Base-by-base conservation (phyloP, 257 asterid species). In the Petunia secreta region DNA sequence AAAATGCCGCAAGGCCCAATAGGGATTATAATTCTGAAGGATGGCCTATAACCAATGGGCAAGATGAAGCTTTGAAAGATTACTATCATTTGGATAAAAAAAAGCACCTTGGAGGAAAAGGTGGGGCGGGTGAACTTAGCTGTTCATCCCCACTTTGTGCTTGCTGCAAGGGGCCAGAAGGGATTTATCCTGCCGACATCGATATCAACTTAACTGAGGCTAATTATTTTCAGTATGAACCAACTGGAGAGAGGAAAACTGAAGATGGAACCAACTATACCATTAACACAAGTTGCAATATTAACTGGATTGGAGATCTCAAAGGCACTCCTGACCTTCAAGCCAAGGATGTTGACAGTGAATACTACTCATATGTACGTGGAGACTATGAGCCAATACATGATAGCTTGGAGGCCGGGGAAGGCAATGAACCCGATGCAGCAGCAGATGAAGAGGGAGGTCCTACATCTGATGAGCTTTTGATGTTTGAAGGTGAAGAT, bases 401-500 rank as follows among this genome's bases (percentile, higher is more conserved):
- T 71, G 88, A 82, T 76, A 83, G 68, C 44, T 50, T n/a, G 59
- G 63, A 73, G 64, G 83, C 64, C 46, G 84, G 80, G 75, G 91
- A 87, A 59, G 71, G 71, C 36, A 68, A 38, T 13, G 84, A 86
- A 82, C 87, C 87, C 6, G 87, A 88, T 64, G 86, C 76, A 25
- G 84, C 75, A 14, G 88, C 68, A 59, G 87, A 87, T 82, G 95
- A 88, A 79, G 94, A 86, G 81, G 84, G 65, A 2, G 87, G 80
- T 7, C 81, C 77, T 50, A 58, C 79, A 46, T 75, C 87, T 37
- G 94, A 87, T 43, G 97, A 91, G 82, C 93, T 91, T 78, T 75
- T 63, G 86, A 82, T 90, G 58, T 81, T 80, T 60, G 93, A 89
- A 53, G 83, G 82, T n/a, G 97, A 88, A 63, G 97, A 94, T 74